Conservation (phyloP, 164 flowering plant genomes). For the Stephania japonica region DNA sequence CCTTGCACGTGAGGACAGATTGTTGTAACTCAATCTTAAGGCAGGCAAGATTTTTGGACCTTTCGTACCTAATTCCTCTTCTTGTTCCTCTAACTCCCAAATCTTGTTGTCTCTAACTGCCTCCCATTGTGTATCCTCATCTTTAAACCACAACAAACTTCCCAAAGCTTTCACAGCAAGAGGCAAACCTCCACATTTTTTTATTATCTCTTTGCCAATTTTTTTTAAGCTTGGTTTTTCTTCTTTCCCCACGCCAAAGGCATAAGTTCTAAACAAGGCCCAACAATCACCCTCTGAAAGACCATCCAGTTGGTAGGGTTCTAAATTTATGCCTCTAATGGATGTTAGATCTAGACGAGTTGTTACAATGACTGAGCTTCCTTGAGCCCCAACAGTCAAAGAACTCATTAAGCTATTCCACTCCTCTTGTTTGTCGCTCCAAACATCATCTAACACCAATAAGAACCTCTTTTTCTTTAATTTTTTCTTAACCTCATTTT, state of each 20-base stretch:
- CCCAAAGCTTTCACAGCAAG: constrained; percentile 1
- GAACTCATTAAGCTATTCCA: neutral
- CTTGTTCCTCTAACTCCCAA: neutral
- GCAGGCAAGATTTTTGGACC: constrained; percentile 5
- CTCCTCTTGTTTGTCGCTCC: neutral
- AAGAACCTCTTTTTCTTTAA: neutral
- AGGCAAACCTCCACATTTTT: neutral
- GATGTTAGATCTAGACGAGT: neutral
- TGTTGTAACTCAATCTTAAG: constrained; percentile 6
- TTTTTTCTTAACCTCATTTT: neutral
- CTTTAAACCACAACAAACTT: neutral
- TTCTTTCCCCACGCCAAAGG: neutral
- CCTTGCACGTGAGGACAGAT: neutral
- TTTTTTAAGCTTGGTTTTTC: neutral
- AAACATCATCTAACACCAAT: neutral
- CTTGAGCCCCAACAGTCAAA: neutral
- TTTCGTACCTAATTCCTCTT: neutral
- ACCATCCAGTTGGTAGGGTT: neutral
- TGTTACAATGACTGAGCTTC: constrained; percentile 1
- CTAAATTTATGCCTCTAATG: neutral
- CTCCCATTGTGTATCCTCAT: neutral
- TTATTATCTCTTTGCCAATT: neutral
- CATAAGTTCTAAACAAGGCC: neutral
- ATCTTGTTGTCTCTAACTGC: neutral
- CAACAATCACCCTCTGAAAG: neutral